Evolutionary conservation across 805 yeast genomes (phyloP), one percentile per base, ranked within the genome.

Genomic region (Zygosaccharomyces rouxii): DNA sequence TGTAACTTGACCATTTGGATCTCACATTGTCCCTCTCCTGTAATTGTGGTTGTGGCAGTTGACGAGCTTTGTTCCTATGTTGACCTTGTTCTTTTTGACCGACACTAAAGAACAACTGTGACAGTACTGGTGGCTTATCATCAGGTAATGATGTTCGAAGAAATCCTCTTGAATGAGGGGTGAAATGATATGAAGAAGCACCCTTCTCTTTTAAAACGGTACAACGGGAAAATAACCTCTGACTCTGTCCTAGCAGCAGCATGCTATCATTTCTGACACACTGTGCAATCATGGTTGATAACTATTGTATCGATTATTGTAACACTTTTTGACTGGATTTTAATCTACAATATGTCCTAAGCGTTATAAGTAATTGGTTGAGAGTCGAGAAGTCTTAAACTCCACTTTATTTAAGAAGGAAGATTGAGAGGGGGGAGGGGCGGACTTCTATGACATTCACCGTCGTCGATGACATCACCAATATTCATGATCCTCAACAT

Each of bases 1-100:
- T 71, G 64, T 63, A 84, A 77, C 67, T 79, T 67, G 57, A 78
- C 75, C 66, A 70, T 45, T 63, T 63, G 23, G 49, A 47, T 14
- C 22, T 48, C 18, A 25, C 40, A 48, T 19, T 29, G 9, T 41
- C 44, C 33, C 23, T 41, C 18, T 39, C 42, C 44, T 41, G 44
- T 5, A 25, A 26, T 23, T 18, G 30, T 28, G 42, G 21, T 16
- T 39, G 42, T 19, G 16, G 42, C 1, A 14, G 7, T 7, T 39
- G 28, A 23, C 30, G 28, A 29, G 44, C n/a, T 25, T 29, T 22
- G 25, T 38, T 22, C 13, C 38, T 39, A 19, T 23, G 22, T 26
- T 22, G 38, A 14, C 40, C 47, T 35, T 46, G 38, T 31, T 46
- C 25, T 10, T 35, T 30, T 4, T 47, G 33, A 18, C 43, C 44